A percentile compares a stretch with the other conserved stretches of the same genome.
Evolutionary conservation across 2,329 filamentous ascomycete genomes (phyloP).

Genomic region (Fusarium sp.): DNA sequence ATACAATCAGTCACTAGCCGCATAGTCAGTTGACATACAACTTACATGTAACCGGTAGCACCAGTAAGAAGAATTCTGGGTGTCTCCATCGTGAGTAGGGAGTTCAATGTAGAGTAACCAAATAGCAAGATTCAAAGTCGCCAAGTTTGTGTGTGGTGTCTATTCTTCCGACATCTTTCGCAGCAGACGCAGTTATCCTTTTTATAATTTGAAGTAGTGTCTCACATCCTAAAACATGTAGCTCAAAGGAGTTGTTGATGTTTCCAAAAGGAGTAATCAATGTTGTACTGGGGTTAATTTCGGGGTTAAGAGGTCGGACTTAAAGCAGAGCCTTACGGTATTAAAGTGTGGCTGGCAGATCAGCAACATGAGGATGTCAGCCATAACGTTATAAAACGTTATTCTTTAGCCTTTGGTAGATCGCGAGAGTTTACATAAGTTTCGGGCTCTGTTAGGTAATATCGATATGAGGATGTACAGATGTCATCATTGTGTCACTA

Average conservation of each 20-base stretch:
- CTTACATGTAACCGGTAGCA: conserved; percentile 14
- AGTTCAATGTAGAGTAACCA: background rate
- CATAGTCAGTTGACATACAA: rapidly evolving
- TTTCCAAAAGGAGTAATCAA: background rate
- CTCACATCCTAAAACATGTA: background rate
- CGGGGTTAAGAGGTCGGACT: conserved; percentile 12
- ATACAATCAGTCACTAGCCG: background rate
- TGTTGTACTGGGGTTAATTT: background rate
- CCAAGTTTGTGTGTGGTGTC: background rate
- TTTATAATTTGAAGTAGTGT: background rate
- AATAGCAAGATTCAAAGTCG: rapidly evolving
- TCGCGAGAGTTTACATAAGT: background rate
- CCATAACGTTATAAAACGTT: background rate
- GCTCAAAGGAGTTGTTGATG: background rate
- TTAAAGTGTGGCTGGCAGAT: background rate
- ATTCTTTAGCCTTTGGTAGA: no score
- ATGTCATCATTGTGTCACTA: background rate
- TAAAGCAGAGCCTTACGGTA: background rate
- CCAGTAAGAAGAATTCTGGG: conserved; percentile 10
- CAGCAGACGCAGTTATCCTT: rapidly evolving
- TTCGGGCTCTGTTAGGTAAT: background rate
- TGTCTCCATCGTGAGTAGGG: background rate
- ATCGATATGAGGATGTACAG: background rate
- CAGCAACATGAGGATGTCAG: background rate
- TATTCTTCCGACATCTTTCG: background rate